Conservation (phyloP, 2,329 filamentous ascomycete species). For the Aureobasidium lini region DNA sequence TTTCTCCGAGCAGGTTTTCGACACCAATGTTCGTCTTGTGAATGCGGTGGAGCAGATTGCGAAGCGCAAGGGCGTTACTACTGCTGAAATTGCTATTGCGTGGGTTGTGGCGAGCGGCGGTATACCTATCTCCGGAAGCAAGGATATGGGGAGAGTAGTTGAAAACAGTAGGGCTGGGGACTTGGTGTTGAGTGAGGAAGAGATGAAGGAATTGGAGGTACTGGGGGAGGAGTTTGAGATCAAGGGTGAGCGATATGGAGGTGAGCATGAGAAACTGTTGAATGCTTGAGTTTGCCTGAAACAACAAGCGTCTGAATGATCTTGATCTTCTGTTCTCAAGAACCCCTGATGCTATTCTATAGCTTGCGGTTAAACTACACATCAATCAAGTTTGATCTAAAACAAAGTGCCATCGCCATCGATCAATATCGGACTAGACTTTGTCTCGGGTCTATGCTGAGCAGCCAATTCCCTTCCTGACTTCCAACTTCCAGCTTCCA, state of each 20-base stretch:
- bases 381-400: conserved; percentile 11
- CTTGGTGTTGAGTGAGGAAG: conserved; percentile 38
- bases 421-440: conserved; percentile 33
- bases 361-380: too few species aligned
- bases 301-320: too few species aligned
- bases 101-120: conserved; percentile 41
- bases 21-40: conserved; percentile 57
- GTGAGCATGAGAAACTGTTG: conserved; percentile 5
- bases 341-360: too few species aligned
- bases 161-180: conserved; percentile 30
- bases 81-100: conserved; percentile 41
- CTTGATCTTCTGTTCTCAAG: too few species aligned
- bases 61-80: conserved; percentile 45
- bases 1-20: conserved; percentile 57
- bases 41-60: conserved; percentile 52
- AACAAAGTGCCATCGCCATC: conserved; percentile 35
- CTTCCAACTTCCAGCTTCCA: conserved; percentile 97
- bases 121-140: conserved; percentile 38
- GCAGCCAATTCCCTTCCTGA: conserved; percentile 47
- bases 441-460: conserved; percentile 26
- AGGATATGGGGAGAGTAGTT: conserved; percentile 29
- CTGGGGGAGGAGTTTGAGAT: conserved; percentile 42
- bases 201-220: conserved; percentile 45
- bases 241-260: conserved; percentile 35
- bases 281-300: conserved; percentile 19